Evolutionary conservation across 768 basidiomycete species (phyloP).

Genomic region (Psilocybe azurescens): DNA sequence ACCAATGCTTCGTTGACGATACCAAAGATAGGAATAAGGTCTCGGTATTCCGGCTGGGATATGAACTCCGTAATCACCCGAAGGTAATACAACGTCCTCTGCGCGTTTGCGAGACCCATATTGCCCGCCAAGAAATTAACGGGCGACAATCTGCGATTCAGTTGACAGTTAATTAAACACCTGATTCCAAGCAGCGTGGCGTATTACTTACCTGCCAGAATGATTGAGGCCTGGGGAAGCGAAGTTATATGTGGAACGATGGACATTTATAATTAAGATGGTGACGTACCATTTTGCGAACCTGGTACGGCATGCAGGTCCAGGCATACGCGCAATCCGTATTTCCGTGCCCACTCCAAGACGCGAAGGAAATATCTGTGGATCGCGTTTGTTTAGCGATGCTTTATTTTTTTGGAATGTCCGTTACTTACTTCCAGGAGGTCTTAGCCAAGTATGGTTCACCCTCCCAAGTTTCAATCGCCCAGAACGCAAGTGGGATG

Average conservation of each 20-base stretch:
- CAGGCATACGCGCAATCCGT: conserved; percentile 83
- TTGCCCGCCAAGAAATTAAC: conserved; percentile 70
- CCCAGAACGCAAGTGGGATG: conserved; percentile 86
- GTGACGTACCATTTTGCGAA: conserved; percentile 66
- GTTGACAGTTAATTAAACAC: neutral
- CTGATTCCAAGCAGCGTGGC: neutral
- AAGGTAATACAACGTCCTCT: conserved; percentile 78
- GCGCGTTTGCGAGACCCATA: conserved; percentile 89
- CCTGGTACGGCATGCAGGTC: conserved; percentile 86
- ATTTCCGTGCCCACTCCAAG: conserved; percentile 86
- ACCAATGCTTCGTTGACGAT: conserved; percentile 65
- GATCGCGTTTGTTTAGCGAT: neutral
- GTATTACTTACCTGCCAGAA: conserved; percentile 50
- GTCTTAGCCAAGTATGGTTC: conserved; percentile 81
- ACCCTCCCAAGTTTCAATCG: conserved; percentile 72
- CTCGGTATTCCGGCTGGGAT: conserved; percentile 58
- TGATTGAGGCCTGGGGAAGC: conserved; percentile 54
- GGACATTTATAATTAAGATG: neutral
- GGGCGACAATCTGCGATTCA: conserved; percentile 37
- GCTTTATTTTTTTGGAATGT: neutral
- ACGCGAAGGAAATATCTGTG: conserved; percentile 76
- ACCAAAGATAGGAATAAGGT: conserved; percentile 64
- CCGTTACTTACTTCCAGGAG: conserved; percentile 67
- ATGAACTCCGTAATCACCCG: conserved; percentile 82
- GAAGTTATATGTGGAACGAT: neutral